phyloP scores from a whole-genome alignment of 208 protist genomes.

The Trypanosoma avium region DNA sequence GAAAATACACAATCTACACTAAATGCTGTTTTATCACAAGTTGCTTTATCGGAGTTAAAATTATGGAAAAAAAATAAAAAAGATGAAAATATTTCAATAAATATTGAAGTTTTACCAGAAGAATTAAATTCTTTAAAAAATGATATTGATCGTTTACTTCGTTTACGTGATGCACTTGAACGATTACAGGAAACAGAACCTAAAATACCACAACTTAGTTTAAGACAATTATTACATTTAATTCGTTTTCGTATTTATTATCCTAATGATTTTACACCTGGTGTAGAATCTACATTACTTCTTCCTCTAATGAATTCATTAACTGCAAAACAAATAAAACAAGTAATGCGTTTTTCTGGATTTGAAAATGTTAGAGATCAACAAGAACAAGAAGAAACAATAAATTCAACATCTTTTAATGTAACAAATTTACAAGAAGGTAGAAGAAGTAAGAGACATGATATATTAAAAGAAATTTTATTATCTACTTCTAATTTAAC shows the following conservation, averaged over 20 bases:
- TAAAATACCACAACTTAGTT: conserved; percentile 71
- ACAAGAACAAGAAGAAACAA: neutral
- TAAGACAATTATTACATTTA: conserved; percentile 72
- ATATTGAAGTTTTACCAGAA: neutral
- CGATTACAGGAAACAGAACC: conserved; percentile 47
- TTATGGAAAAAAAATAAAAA: conserved; percentile 7
- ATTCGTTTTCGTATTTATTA: conserved; percentile 60
- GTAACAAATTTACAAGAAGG: conserved; percentile 1
- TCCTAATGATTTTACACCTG: conserved; percentile 46
- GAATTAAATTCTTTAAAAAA: neutral
- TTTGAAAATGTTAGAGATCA: conserved; percentile 23
- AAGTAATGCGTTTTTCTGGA: conserved; percentile 51
- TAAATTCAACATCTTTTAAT: neutral
- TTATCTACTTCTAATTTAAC: no score
- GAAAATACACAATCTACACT: conserved; percentile 41
- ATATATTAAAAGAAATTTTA: conserved; percentile 15
- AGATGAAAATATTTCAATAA: neutral
- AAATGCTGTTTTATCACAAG: conserved; percentile 47
- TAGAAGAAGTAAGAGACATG: conserved; percentile 9
- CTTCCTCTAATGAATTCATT: conserved; percentile 75
- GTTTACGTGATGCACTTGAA: conserved; percentile 50
- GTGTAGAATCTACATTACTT: conserved; percentile 59
- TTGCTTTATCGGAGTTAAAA: conserved; percentile 41
- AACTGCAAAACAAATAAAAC: conserved; percentile 56
- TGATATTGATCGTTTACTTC: conserved; percentile 43